Evolutionary conservation across 768 basidiomycete genomes (phyloP), one percentile per base, ranked within the genome.

Genomic region (Sistotremastrum suecicum): DNA sequence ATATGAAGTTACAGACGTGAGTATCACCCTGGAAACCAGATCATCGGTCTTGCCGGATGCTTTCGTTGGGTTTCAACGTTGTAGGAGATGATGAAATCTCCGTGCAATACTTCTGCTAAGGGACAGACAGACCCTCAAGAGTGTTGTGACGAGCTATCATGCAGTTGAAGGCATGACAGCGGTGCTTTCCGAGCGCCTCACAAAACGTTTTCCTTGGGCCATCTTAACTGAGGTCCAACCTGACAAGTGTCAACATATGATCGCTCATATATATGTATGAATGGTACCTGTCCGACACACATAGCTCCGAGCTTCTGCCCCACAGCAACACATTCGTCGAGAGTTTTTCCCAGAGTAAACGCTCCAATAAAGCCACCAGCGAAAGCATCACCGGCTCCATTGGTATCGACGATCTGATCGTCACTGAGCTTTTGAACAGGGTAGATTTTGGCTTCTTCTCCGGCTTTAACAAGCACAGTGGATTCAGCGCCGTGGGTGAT

Each of bases 331-430:
- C 72, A 72, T 61, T 89, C 80, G 12, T 83, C 79, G 31, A 88
- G 56, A 31, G 58, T 64, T 72, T 88, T 95, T 8, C 89, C 91
- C 34, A 74, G 61, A 43, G 87, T 79, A 46, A 76, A 70, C 1
- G 83, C 92, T 43, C 88, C 95, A 44, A 97, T 64, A 74, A 98
- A 92, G 36, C 87, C 95, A 48, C 94, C 95, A 29, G 91, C 90
- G 56, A 99, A 98, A 38, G 88, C 89, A 60, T 99, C 94, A 38
- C 95, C 95, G 20, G 95, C 95, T 43, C 88, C 95, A 63, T 99
- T 99, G 41, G 95, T 98, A 61, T 99, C 95, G 48, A 95, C 82
- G 53, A 95, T 91, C 61, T 80, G 55, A 37, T 67, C 71, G 45
- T 72, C 69, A 40, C 58, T 54, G 48, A 94, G 66, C 36, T 70